Evolutionary conservation across 805 yeast species (phyloP), one percentile per base, ranked within the genome.

Genomic region (Saccharomycodes ludwigii): DNA sequence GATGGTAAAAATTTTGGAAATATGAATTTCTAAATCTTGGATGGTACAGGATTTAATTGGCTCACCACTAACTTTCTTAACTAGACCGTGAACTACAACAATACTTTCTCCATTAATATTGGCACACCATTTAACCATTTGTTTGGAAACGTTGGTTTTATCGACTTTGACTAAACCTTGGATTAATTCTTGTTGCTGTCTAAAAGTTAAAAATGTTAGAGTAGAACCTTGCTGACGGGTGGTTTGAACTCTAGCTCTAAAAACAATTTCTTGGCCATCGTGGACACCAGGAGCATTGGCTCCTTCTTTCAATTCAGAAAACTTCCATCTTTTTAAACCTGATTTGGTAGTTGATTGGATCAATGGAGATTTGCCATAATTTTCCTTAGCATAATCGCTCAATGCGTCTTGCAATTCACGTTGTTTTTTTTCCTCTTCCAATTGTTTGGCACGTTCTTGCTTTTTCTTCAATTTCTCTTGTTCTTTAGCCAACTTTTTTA

Each of bases 181-280:
- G 48, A 86, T 72, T 48, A 78, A 61, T 38, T 72, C 71, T 34
- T 71, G 66, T 62, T 84, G 95, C 65, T 91, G 98, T 65, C 99
- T 80, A 47, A 91, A 74, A 17, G 94, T 74, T 47, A 88, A 61
- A 58, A 91, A 91, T 33, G 81, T 71, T 79, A 91, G 76, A 42
- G 93, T 85, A 49, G 94, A 94, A 58, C 95, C 94, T 59, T 88
- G 97, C 53, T 84, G 80, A 65, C 99, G 81, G 10, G 88, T 71
- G 40, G 76, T 84, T 59, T 91, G 97, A 27, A 86, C 70, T 63
- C 99, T 75, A 29, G 97, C 97, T 62, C 98, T 76, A 64, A 93
- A 74, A 10, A 80, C 65, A 35, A 91, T 81, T 43, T 73, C 72
- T 45, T 75, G 69, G 36, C 88, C 94, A 40, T 76, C 94, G 48